Evolutionary conservation across 345 rosid genomes (phyloP).

Genomic region (Rhodamnia rubescens): DNA sequence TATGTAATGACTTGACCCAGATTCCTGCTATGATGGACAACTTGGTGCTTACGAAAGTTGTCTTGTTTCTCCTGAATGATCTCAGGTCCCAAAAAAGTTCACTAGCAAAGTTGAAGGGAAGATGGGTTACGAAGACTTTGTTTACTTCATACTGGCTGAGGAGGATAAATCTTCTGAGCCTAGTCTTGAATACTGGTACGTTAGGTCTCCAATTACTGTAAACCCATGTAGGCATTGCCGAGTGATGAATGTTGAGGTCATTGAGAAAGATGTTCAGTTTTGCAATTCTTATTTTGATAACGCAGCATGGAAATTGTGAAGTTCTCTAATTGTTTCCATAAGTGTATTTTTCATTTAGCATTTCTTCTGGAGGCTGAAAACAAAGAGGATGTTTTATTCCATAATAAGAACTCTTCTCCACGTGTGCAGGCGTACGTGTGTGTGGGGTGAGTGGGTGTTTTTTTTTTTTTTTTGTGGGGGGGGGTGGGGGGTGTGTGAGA

Average conservation of each 20-base stretch:
- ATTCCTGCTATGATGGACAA: neutral
- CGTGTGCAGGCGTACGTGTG: neutral
- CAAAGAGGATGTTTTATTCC: neutral
- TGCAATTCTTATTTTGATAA: neutral
- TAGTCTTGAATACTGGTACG: conserved; percentile 83
- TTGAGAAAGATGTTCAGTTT: neutral
- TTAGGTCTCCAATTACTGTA: neutral
- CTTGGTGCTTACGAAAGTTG: neutral
- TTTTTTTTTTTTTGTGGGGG: no score
- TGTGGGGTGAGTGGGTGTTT: neutral
- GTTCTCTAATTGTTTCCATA: neutral
- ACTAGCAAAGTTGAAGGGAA: conserved; percentile 58
- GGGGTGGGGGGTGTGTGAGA: neutral
- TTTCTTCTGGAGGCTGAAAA: neutral
- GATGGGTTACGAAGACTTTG: conserved; percentile 97
- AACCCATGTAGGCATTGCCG: neutral
- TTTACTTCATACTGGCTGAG: conserved; percentile 78
- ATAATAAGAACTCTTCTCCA: neutral
- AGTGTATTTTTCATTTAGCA: neutral
- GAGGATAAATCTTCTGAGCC: conserved; percentile 89
- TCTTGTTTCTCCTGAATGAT: conserved; percentile 1
- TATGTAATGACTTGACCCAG: neutral
- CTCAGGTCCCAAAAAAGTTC: conserved; percentile 65
- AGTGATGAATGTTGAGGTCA: neutral
- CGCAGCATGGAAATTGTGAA: neutral